Conservation (phyloP, 2,329 filamentous ascomycete genomes). For the Botrytis pseudocinerea region DNA sequence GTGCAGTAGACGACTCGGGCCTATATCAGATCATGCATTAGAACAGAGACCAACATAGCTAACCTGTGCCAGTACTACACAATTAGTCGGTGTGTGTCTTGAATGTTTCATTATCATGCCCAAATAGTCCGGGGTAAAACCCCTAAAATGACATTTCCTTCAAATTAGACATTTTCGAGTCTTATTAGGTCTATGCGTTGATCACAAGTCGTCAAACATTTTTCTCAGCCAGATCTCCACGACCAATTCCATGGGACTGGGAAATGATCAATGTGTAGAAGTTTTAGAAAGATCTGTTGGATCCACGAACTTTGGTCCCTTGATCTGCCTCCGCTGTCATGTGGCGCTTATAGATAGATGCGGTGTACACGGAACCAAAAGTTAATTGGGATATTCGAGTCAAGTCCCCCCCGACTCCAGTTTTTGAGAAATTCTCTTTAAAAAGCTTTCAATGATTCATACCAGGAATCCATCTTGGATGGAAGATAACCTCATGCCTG, state of each 20-base stretch:
- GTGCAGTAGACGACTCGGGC: neutral
- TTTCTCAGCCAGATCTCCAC: neutral
- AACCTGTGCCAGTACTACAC: neutral
- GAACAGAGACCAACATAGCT: neutral
- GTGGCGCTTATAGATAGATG: neutral
- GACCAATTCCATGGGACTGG: neutral
- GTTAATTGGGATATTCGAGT: neutral
- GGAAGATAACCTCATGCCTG: neutral
- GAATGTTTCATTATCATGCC: neutral
- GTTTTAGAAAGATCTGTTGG: neutral
- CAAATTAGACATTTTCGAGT: neutral
- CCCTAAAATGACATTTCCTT: neutral
- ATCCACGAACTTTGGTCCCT: constrained; percentile 1
- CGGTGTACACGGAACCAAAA: neutral
- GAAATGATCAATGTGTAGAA: neutral
- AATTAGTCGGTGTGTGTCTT: constrained; percentile 4
- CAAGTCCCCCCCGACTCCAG: neutral
- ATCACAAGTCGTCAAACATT: neutral
- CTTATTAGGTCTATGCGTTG: neutral
- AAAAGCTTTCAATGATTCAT: neutral
- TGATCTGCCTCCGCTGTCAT: constrained; percentile 6
- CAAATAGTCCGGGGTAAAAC: constrained; percentile 9
- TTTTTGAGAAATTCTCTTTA: neutral
- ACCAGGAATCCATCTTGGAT: neutral
- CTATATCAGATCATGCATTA: neutral